Evolutionary conservation across 1,284 basidiomycete genomes (phyloP), one percentile per base, ranked within the genome.

Genomic region (Cryptococcus jaspeensis): DNA sequence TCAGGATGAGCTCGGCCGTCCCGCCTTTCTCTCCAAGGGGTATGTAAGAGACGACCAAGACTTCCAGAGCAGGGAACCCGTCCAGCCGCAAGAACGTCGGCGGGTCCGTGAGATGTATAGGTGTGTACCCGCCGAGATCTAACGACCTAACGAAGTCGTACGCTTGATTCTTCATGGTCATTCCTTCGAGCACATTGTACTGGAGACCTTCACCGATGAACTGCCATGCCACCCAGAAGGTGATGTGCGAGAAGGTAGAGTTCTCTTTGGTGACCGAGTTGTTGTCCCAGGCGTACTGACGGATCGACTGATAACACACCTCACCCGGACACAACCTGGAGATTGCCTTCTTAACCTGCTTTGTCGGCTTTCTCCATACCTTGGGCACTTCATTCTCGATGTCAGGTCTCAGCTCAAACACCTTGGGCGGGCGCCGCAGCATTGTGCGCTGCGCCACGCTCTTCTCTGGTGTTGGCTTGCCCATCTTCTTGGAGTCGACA

Each of bases 231-330:
- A 60, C 22, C 51, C 46, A 53, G 20, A 60, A 58, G 15, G 36
- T 48, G 11, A 35, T 20, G 6, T 44, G 20, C 18, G 22, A 50
- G 20, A 63, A 56, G 9, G 41, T 37, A 22, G 50, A 52, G 42
- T 58, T 58, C 7, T 45, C 22, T 16, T 8, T 13, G 16, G 60
- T 58, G 36, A 61, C 36, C 18, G 48, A 45, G n/a, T 22, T n/a
- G 18, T 51, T 39, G 43, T 63, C 56, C 58, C 58, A 63, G 23
- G 43, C 41, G 44, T 50, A 63, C 39, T 63, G 61, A 13, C 61
- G 35, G 4, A 53, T 22, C 5, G 52, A 42, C 23, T 52, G 40
- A 37, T 52, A 58, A n/a, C 38, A 36, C 9, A 63, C 42, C 52
- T 60, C 58, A 9, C 41, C 39, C 16, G 61, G 61, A n/a, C 23